These are phyloP conservation scores for Melanogaster broomeanus DNA, from an alignment of 768 basidiomycete species.

Conservation along the genomic window DNA sequence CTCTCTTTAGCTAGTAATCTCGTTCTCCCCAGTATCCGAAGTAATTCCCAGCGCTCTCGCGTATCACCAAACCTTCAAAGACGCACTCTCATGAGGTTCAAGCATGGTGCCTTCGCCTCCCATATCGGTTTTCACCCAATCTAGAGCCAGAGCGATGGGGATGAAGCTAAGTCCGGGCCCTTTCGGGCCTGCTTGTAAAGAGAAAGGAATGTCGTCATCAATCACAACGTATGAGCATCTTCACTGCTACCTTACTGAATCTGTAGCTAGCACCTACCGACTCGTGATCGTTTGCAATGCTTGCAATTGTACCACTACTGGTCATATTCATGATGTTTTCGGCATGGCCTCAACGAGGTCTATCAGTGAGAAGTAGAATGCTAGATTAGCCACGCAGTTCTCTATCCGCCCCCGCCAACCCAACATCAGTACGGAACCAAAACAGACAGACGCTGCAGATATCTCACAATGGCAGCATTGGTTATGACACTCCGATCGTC, in stretches of 20 bases:
- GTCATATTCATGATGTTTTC: slow-evolving; percentile 39
- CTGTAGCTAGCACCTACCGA: too few relatives aligned
- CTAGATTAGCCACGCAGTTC: slow-evolving; percentile 24
- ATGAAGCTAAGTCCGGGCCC: slow-evolving; percentile 16
- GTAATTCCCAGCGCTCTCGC: slow-evolving; percentile 7
- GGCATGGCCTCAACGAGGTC: slow-evolving; percentile 20
- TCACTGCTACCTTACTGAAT: too few relatives aligned
- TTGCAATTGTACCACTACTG: slow-evolving; percentile 33
- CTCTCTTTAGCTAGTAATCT: slow-evolving; percentile 18
- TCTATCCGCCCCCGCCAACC: too few relatives aligned
- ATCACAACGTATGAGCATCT: slow-evolving; percentile 15
- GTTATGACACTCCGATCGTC: slow-evolving; percentile 32
- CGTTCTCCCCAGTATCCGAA: slow-evolving; percentile 8
- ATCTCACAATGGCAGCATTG: slow-evolving; percentile 40
- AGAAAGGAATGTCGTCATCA: neutral
- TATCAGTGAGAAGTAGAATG: slow-evolving; percentile 24
- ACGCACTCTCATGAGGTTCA: slow-evolving; percentile 32
- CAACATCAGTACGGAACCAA: too few relatives aligned
- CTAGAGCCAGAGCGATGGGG: slow-evolving; percentile 88
- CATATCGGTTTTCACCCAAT: slow-evolving; percentile 77
- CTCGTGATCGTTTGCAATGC: too few relatives aligned
- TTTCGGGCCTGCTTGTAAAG: slow-evolving; percentile 15
- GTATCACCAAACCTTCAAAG: slow-evolving; percentile 10
- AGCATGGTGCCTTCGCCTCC: slow-evolving; percentile 33
- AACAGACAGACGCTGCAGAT: neutral